Evolutionary conservation across 768 basidiomycete genomes (phyloP), one percentile per base, ranked within the genome.

Genomic region (Sistotremastrum suecicum): DNA sequence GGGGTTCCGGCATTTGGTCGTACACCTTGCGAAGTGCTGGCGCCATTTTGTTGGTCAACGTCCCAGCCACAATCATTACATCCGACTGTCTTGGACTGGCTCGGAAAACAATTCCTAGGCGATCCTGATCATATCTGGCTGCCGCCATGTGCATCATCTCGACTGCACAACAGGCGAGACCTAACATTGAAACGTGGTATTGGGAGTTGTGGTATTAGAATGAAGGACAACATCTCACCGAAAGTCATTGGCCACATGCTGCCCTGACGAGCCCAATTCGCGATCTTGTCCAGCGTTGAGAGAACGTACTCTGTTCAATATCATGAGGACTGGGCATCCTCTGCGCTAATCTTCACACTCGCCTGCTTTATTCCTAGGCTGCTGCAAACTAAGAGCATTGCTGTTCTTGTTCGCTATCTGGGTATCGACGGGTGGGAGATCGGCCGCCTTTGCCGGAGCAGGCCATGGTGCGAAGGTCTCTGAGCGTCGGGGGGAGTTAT

Each of bases 121-220:
- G 78, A 62, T 99, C 95, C 62, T 98, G 95, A 64, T 99, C 95
- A 63, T 98, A 99, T 48, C 95, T 80, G 11, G 95, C 88, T 37
- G 95, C 92, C 42, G 95, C 95, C 91, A 98, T 94, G 69, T 99
- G 95, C 92, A 95, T 97, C 85, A 89, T 88, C 68, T 99, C 95
- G 33, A 99, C 95, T 28, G 95, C 95, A 63, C 95, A 99, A 63
- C 95, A 99, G 4, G 95, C 95, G 43, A 99, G 76, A 66, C 94
- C 90, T 85, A 42, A 32, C 34, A 51, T 5, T 8, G 30, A 43
- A 10, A 37, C 5, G 38, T 42, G 11, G 37, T 50, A 48, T 46
- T 48, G 34, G 33, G 37, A 12, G 3, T 34, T 3, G 36, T 2
- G 28, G 11, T 38, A 34, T 30, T 10, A 7, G 12, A 20, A 3